Evolutionary conservation across 768 basidiomycete genomes (phyloP).

Genomic region (Trametes coccinea): DNA sequence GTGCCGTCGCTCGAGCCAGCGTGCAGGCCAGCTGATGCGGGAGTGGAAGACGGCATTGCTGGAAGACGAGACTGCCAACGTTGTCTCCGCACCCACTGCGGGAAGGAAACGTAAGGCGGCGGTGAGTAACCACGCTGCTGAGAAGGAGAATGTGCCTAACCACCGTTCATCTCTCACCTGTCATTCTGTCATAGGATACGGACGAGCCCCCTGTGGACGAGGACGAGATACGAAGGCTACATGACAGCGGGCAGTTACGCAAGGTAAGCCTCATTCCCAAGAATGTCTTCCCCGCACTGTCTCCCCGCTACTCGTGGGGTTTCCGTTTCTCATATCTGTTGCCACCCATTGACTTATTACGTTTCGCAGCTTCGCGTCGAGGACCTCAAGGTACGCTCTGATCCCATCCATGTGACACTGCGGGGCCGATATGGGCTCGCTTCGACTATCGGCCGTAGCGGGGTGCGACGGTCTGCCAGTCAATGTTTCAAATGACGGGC

Average conservation of each 20-base stretch:
- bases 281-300: background rate
- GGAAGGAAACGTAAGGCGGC: conserved; percentile 73
- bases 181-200: conserved; percentile 1
- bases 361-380: conserved; percentile 65
- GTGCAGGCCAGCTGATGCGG: conserved; percentile 66
- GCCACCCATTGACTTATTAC: conserved; percentile 21
- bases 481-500: conserved; percentile 5
- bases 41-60: conserved; percentile 68
- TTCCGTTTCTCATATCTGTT: background rate
- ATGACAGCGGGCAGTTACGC: conserved; percentile 54
- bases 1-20: conserved; percentile 38
- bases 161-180: background rate
- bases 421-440: conserved; percentile 10
- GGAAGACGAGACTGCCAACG: conserved; percentile 63
- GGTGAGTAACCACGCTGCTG: conserved; percentile 43
- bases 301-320: background rate
- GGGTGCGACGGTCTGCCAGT: conserved; percentile 6
- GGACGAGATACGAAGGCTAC: conserved; percentile 69
- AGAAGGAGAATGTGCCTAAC: conserved; percentile 12
- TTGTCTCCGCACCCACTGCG: conserved; percentile 41
- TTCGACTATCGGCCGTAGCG: background rate
- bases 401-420: conserved; percentile 11
- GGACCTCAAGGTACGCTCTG: conserved; percentile 66
- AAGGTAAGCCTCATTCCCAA: conserved; percentile 53
- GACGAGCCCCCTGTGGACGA: conserved; percentile 69